Evolutionary conservation across 75 land plant genomes (phyloP), one percentile per base, ranked within the genome.

Genomic region (Adiantum capillusveneris): DNA sequence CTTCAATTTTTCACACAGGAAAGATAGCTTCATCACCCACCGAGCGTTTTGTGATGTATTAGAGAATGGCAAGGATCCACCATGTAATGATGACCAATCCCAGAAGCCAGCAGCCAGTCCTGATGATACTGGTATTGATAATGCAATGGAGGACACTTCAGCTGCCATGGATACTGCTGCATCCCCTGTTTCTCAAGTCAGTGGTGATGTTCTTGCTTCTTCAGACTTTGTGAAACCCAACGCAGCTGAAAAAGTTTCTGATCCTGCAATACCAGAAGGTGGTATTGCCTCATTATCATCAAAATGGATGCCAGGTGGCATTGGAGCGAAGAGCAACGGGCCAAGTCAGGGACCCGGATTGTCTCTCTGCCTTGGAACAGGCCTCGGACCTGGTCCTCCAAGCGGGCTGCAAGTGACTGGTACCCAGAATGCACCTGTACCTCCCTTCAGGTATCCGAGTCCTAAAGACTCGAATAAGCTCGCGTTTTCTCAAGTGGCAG

Each of bases 11-110:
- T 9, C 37, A 34, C 56, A 53, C 67, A 83, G 86, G 86, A 69
- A 84, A 30, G 86, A 83, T 70, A 83, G 86, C 59, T 83, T 83
- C 64, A 83, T 83, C 55, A 83, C 86, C 1, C 86, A 83, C 64
- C 58, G 86, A 36, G 86, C 86, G 11, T 83, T 83, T 67, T 83
- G 86, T 27, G 86, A 83, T 65, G 86, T 34, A 9, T 5, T 34
- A 34, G 37, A 34, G 9, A 34, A 9, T 34, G 37, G 37, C 9
- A 34, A 34, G 9, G 37, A 34, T 34, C 3, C 3, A 34, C 3
- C 3, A 34, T 34, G 37, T 34, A 34, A 34, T 9, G 37, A 34
- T 3, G 37, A n/a, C n/a, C n/a, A 34, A 34, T 5, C 37, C 9
- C 37, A 34, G 37, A 34, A 34, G 9, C 37, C 3, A 34, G 37